These are phyloP conservation scores for Opeltia flavorubescens DNA, from an alignment of 495 filamentous ascomycete genomes.

Conservation along the genomic window DNA sequence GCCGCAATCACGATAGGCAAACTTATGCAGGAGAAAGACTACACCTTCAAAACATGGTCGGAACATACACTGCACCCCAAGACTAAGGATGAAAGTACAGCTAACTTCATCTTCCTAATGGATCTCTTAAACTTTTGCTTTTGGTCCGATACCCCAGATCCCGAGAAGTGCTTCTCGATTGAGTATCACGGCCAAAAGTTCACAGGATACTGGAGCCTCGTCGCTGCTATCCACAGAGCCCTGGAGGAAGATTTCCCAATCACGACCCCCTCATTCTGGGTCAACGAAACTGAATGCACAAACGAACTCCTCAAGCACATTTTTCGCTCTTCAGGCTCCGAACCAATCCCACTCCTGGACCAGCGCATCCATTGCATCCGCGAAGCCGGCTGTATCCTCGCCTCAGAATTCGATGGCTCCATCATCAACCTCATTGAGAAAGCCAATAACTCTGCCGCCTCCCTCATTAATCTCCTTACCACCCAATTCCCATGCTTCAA, in stretches of 20 bases:
- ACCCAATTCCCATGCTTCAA: constrained; percentile 74
- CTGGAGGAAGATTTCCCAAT: constrained; percentile 89
- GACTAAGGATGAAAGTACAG: constrained; percentile 55
- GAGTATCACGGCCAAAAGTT: constrained; percentile 67
- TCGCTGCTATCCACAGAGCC: constrained; percentile 73
- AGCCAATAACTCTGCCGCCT: constrained; percentile 66
- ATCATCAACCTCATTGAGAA: constrained; percentile 60
- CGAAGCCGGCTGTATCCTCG: constrained; percentile 72
- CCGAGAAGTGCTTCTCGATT: constrained; percentile 58
- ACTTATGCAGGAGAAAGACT: constrained; percentile 69
- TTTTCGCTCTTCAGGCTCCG: constrained; percentile 74
- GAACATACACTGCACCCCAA: constrained; percentile 85
- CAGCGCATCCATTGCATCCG: constrained; percentile 68
- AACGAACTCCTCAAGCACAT: constrained; percentile 59
- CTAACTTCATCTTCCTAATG: constrained; percentile 93
- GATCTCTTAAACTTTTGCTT: constrained; percentile 94
- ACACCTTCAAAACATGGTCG: constrained; percentile 75
- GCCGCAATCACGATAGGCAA: constrained; percentile 66
- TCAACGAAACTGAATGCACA: constrained; percentile 59
- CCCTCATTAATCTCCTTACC: constrained; percentile 68
- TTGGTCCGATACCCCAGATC: constrained; percentile 57
- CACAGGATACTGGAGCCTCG: constrained; percentile 93
- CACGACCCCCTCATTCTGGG: constrained; percentile 78
- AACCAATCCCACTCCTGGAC: constrained; percentile 72
- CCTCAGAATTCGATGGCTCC: constrained; percentile 68